Conservation (phyloP, 805 yeast species). For the Kuraishia floccosa region DNA sequence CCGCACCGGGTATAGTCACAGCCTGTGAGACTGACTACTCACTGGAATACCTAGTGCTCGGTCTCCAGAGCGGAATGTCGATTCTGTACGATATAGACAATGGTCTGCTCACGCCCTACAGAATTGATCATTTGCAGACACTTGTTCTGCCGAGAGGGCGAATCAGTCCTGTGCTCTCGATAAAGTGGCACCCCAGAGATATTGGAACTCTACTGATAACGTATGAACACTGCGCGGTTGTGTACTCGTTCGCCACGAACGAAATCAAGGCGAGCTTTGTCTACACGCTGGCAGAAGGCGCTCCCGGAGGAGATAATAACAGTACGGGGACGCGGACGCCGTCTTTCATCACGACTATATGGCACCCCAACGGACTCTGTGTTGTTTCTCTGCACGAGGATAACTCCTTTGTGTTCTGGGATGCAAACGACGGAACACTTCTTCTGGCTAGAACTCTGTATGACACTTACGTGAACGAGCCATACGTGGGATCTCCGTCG, state of each 20-base stretch:
- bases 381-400: constrained; percentile 70
- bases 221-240: constrained; percentile 57
- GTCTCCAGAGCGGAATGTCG: constrained; percentile 65
- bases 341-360: constrained; percentile 37
- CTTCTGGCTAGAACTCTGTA: constrained; percentile 65
- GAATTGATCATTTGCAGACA: constrained; percentile 64
- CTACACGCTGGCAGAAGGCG: constrained; percentile 54
- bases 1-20: constrained; percentile 56
- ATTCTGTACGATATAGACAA: constrained; percentile 76
- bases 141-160: constrained; percentile 44
- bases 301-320: constrained; percentile 56
- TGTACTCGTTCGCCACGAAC: constrained; percentile 55
- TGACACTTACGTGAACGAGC: constrained; percentile 53
- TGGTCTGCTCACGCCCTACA: constrained; percentile 50
- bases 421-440: constrained; percentile 62
- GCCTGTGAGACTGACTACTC: constrained; percentile 76
- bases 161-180: constrained; percentile 39
- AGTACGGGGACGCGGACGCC: constrained; percentile 15
- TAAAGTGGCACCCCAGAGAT: constrained; percentile 86
- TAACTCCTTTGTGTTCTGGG: constrained; percentile 89
- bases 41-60: constrained; percentile 77
- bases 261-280: constrained; percentile 43
- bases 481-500: constrained; percentile 13
- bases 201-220: constrained; percentile 67
- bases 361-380: constrained; percentile 92